Evolutionary conservation across 2,329 filamentous ascomycete species (phyloP).

Genomic region (Chalaropsis ovoidea): DNA sequence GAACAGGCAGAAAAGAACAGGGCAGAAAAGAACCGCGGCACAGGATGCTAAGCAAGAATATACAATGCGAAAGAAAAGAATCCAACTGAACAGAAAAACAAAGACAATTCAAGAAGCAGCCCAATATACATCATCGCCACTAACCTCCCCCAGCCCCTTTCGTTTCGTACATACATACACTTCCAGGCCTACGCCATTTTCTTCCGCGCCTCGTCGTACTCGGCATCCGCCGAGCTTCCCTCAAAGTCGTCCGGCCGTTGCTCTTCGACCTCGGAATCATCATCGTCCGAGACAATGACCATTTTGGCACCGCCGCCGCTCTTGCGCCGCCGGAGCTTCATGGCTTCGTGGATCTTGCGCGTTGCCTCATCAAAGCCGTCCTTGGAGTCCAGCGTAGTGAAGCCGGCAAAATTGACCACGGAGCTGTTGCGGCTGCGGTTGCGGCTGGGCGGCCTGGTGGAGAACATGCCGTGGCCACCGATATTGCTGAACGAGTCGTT

Average conservation of each 20-base stretch:
- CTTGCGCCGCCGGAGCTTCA: slow-evolving; percentile 54
- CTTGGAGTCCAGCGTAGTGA: slow-evolving; percentile 57
- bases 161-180: neutral
- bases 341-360: slow-evolving; percentile 72
- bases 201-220: slow-evolving; percentile 37
- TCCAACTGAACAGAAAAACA: neutral
- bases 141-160: neutral
- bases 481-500: slow-evolving; percentile 95
- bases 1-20: neutral
- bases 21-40: neutral
- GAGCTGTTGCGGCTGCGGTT: slow-evolving; percentile 46
- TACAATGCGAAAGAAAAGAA: neutral
- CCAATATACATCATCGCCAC: neutral
- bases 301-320: slow-evolving; percentile 36
- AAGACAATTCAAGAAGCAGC: slow-evolving; percentile 1
- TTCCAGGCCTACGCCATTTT: slow-evolving; percentile 30
- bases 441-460: slow-evolving; percentile 75
- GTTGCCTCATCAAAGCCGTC: slow-evolving; percentile 73
- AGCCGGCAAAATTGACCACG: slow-evolving; percentile 35
- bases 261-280: slow-evolving; percentile 38
- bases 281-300: slow-evolving; percentile 34
- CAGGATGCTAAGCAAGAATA: neutral
- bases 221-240: slow-evolving; percentile 38
- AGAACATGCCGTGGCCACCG: slow-evolving; percentile 78
- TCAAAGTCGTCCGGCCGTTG: slow-evolving; percentile 31